These are phyloP conservation scores for Usnea hakonensis DNA, from an alignment of 495 filamentous ascomycete species.

Conservation along the genomic window DNA sequence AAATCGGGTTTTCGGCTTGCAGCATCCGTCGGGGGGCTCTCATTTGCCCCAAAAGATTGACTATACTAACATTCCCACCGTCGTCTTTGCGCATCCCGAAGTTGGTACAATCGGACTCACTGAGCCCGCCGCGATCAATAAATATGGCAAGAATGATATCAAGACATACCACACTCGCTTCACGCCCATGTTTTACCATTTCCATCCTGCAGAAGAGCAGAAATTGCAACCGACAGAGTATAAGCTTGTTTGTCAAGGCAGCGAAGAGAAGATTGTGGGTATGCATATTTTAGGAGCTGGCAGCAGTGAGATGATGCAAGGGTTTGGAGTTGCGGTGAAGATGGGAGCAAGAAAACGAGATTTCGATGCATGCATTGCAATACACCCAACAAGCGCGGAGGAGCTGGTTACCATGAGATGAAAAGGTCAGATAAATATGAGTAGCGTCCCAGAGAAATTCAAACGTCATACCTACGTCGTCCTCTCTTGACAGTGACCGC, in stretches of 20 bases:
- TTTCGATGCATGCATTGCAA: slow-evolving; percentile 89
- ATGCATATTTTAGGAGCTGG: slow-evolving; percentile 51
- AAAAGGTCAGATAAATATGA: not conserved
- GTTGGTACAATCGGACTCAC: slow-evolving; percentile 52
- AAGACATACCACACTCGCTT: slow-evolving; percentile 54
- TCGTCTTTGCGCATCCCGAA: slow-evolving; percentile 55
- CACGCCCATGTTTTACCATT: slow-evolving; percentile 49
- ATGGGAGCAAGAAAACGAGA: slow-evolving; percentile 97
- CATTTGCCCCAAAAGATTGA: slow-evolving; percentile 46
- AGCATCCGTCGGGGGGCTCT: slow-evolving; percentile 17
- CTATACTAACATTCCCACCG: slow-evolving; percentile 53
- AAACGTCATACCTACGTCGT: not conserved
- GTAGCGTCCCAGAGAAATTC: not conserved
- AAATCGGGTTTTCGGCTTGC: slow-evolving; percentile 49
- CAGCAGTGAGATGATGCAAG: slow-evolving; percentile 80
- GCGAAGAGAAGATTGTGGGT: slow-evolving; percentile 52
- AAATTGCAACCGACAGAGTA: slow-evolving; percentile 51
- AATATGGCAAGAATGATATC: slow-evolving; percentile 48
- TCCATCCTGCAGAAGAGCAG: slow-evolving; percentile 47
- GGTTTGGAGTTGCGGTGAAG: slow-evolving; percentile 92
- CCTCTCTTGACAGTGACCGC: not conserved
- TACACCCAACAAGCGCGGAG: slow-evolving; percentile 85
- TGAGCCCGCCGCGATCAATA: slow-evolving; percentile 46
- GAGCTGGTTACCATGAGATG: slow-evolving; percentile 69
- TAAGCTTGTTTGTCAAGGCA: slow-evolving; percentile 51